Percentiles rank a stretch among this genome's conserved stretches.
phyloP scores from a whole-genome alignment of 805 yeast species.

The Nadsonia fulvescens region DNA sequence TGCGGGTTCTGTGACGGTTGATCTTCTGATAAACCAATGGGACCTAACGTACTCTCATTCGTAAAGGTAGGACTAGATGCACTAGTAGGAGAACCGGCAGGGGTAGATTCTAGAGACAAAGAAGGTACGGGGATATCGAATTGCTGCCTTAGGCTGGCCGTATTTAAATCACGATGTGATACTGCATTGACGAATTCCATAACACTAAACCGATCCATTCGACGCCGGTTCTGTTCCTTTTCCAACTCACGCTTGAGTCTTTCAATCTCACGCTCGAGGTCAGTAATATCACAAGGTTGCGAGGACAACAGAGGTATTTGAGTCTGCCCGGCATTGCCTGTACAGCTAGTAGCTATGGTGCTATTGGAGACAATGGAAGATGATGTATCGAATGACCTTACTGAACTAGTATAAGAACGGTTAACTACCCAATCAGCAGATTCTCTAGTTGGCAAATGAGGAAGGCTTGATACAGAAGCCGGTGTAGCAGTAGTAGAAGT shows the following conservation, averaged over 20 bases:
- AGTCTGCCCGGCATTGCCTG: no score
- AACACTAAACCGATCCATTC: slow-evolving; percentile 2
- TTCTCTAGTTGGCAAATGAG: slow-evolving; percentile 1
- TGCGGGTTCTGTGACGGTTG: slow-evolving; percentile 9
- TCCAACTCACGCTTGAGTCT: slow-evolving; percentile 4
- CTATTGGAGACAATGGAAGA: no score
- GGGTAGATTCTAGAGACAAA: no score
- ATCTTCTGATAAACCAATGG: slow-evolving; percentile 8
- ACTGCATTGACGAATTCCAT: slow-evolving; percentile 1
- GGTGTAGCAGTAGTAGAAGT: neutral
- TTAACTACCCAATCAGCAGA: slow-evolving; percentile 2
- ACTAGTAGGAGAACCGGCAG: no score
- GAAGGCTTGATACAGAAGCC: neutral
- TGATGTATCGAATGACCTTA: slow-evolving; percentile 5
- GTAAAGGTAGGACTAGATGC: no score
- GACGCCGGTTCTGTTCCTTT: slow-evolving; percentile 4
- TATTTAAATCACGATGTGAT: slow-evolving; percentile 2
- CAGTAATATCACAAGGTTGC: neutral
- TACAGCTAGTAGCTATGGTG: no score
- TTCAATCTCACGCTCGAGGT: slow-evolving; percentile 4
- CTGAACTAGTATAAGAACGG: slow-evolving; percentile 4
- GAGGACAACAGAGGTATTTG: slow-evolving; percentile 3
- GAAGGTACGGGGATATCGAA: no score
- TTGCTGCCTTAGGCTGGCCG: slow-evolving; percentile 3
- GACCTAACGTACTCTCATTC: no score